phyloP scores from a whole-genome alignment of 345 rosid species.

The Bruguiera gymnorhiza region DNA sequence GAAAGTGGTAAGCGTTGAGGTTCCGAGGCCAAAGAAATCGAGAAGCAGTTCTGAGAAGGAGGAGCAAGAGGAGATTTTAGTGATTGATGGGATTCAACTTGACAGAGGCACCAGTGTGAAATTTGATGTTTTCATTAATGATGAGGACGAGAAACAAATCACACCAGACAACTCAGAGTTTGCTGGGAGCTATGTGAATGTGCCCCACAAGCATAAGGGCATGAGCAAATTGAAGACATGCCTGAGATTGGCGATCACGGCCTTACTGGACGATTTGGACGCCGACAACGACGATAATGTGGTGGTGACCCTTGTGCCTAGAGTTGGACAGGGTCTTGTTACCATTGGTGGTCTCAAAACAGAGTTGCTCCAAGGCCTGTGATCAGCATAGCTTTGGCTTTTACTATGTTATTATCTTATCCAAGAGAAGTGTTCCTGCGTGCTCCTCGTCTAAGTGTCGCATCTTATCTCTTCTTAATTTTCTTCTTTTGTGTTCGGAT shows the following conservation, averaged over 20 bases:
- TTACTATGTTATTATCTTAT: too few species aligned
- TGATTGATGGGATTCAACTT: constrained; percentile 40
- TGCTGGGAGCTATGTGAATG: constrained; percentile 56
- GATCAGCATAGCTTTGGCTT: too few species aligned
- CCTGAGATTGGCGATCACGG: constrained; percentile 42
- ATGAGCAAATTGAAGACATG: constrained; percentile 36
- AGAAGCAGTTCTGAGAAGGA: constrained; percentile 16
- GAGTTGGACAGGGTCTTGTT: constrained; percentile 26
- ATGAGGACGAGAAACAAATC: constrained; percentile 28
- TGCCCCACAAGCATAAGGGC: constrained; percentile 48
- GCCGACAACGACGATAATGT: constrained; percentile 49
- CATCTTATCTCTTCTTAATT: too few species aligned
- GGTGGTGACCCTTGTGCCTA: constrained; percentile 52
- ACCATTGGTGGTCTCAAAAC: not conserved
- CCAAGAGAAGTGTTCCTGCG: too few species aligned
- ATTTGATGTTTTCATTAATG: constrained; percentile 53
- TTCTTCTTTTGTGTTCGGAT: too few species aligned
- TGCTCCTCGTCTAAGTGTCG: too few species aligned
- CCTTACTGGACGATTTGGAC: constrained; percentile 52
- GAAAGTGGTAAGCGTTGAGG: constrained; percentile 8
- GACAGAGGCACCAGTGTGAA: constrained; percentile 38
- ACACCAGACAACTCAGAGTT: constrained; percentile 45
- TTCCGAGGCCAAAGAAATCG: constrained; percentile 18
- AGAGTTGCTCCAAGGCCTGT: too few species aligned
- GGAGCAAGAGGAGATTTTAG: constrained; percentile 34